phyloP scores from a whole-genome alignment of 306 rosid genomes.

The Pterocarpus macrocarpus region DNA sequence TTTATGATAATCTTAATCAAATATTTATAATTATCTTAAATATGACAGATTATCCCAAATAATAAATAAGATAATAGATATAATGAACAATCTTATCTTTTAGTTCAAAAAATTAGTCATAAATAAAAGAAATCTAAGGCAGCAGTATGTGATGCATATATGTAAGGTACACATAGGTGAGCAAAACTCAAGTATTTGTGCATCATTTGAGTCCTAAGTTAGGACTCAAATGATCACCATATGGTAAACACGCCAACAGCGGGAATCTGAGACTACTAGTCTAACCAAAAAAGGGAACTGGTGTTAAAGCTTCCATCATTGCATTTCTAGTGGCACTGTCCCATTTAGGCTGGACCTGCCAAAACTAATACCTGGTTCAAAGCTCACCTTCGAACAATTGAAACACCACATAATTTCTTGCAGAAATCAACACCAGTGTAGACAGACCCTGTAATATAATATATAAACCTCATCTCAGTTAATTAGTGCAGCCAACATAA shows the following conservation, averaged over 20 bases:
- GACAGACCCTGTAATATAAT: conserved; percentile 69
- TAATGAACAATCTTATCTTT: too few relatives aligned
- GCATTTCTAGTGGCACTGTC: conserved; percentile 33
- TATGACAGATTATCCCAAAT: too few relatives aligned
- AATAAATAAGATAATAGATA: too few relatives aligned
- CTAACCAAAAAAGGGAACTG: conserved; percentile 27
- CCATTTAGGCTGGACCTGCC: conserved; percentile 37
- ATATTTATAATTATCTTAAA: too few relatives aligned
- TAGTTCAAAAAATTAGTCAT: too few relatives aligned
- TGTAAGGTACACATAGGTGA: too few relatives aligned
- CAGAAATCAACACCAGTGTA: conserved; percentile 99
- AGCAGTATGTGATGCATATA: too few relatives aligned
- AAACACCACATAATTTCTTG: conserved; percentile 96
- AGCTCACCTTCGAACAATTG: conserved; percentile 96
- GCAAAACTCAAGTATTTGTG: too few relatives aligned
- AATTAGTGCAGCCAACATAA: conserved; percentile 9
- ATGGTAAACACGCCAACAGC: conserved; percentile 1
- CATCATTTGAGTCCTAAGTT: background rate
- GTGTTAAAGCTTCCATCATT: conserved; percentile 4
- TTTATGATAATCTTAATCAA: too few relatives aligned
- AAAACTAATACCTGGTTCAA: conserved; percentile 63
- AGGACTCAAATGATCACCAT: conserved; percentile 18
- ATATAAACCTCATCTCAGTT: conserved; percentile 33
- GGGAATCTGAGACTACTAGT: conserved; percentile 35
- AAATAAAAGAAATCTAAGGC: too few relatives aligned